Base-by-base conservation (phyloP, 345 rosid genomes). In the Rhizophora mangle region DNA sequence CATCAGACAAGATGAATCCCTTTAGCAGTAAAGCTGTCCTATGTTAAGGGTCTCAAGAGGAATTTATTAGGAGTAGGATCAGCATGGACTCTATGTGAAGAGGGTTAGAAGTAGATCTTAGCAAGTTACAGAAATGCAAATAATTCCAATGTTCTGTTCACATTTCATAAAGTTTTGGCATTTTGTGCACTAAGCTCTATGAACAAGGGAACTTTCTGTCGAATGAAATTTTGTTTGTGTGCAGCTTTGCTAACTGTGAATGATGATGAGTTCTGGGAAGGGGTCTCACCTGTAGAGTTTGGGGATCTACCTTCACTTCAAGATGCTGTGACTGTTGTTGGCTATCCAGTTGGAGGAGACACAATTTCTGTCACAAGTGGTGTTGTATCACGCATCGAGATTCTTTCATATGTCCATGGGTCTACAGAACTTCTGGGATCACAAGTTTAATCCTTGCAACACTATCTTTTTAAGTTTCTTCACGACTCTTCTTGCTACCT, bases 311-410 rank as follows among this genome's bases (percentile, higher is more conserved):
- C 98, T 61, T 89, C 97, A 7, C 90, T 94, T 71, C 98, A 94
- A 79, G 96, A 94, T 73, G 98, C 95, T 71, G 98, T 94, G 0
- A 94, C 97, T 70, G 97, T 94, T 63, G 98, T 91, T 21, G 97
- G 98, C 49, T 94, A 91, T 58, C 97, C 97, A 1, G 89, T 94
- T 67, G 98, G 98, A 51, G 98, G 98, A 24, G 96, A 94, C 74
- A 91, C 97, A 2, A 88, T 94, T 77, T 94, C 98, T 68, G 98
- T 94, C 21, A 94, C 98, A 1, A 94, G 97, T 69, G 98, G 97
- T 63, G 98, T 94, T 64, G 97, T 94, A 27, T 94, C 97, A 0
- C 87, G 97, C 10, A 89, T 91, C 75, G 97, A 91, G 91, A 88
- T 91, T 37, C 79, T 94, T 26, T 91, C 97, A 57, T 94, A 94